These are phyloP conservation scores for Sequoiadendron giganteum DNA, from an alignment of 75 land plant genomes.

Conservation along the genomic window DNA sequence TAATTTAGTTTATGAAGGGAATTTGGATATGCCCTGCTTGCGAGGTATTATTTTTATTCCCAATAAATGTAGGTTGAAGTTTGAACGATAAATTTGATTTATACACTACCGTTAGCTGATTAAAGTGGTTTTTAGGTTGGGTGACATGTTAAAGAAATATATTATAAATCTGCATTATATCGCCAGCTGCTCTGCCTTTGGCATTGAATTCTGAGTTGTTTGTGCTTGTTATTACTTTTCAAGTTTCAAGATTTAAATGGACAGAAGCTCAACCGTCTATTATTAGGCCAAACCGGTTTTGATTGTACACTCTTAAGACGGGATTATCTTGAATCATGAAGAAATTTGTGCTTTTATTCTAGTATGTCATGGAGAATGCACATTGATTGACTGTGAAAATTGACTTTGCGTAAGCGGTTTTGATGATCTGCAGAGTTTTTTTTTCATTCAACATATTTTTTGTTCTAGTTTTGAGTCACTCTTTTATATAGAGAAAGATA, in stretches of 20 bases:
- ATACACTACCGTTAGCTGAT: neutral
- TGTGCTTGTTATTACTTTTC: neutral
- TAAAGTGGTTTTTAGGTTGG: neutral
- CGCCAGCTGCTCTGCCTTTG: neutral
- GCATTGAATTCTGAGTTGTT: neutral
- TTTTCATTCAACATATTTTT: neutral
- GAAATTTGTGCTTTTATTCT: neutral
- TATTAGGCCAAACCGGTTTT: neutral
- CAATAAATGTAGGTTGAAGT: neutral
- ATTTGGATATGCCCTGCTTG: neutral
- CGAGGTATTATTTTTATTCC: neutral
- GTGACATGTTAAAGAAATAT: neutral
- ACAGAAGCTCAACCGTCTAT: neutral
- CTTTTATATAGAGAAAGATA: neutral
- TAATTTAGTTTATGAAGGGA: neutral
- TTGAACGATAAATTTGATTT: neutral
- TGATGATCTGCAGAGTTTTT: neutral
- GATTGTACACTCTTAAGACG: neutral
- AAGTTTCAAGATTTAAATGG: neutral
- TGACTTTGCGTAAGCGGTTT: neutral
- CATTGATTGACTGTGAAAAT: too few relatives aligned
- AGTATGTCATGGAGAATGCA: neutral
- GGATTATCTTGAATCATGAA: neutral
- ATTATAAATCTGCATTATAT: neutral
- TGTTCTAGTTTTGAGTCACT: neutral